Evolutionary conservation across 257 asterid genomes (phyloP), one percentile per base, ranked within the genome.

Genomic region (Solanum pinnatisectum): DNA sequence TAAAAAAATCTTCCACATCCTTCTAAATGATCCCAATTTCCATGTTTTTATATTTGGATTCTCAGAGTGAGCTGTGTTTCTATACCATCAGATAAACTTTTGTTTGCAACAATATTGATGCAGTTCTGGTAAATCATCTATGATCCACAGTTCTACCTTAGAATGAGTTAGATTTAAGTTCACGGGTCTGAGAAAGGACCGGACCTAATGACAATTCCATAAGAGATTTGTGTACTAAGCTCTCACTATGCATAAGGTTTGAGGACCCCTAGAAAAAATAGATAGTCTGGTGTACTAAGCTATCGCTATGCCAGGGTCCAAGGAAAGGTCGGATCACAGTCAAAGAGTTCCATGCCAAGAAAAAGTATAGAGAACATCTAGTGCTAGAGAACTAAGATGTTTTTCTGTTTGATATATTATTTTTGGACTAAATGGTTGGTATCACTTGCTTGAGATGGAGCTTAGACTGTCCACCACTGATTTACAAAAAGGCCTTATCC

Each of bases 401-500:
- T 22, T 9, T 1, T 60, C 1, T 22, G 23, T 60, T 60, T 60
- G 10, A 1, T 65, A 2, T 74, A 74, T 36, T 36, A 37, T 37
- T 74, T 74, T 37, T 37, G 52, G 18, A 73, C 1, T 36, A 73
- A 73, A 49, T 2, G 36, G 82, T 33, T 72, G 14, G 33, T 72
- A 37, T 33, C 79, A 32, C 42, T 33, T 71, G 15, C 79, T 72
- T 72, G 46, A 73, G 22, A 73, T 35, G 25, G 46, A 73, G 81
- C 5, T 33, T 73, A 84, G 87, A 81, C 78, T 76, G n/a, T 87
- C 89, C 86, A 83, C 88, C 71, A 25, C 70, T 46, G 33, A 37
- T 72, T 25, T 46, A 63, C 74, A 20, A 76, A 52, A 72, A 83
- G 25, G 35, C 89, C 39, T 87, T 56, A 77, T 76, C 85, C 86